phyloP scores from a whole-genome alignment of 2,329 filamentous ascomycete species.

The Parasarocladium wereldwijsianum region DNA sequence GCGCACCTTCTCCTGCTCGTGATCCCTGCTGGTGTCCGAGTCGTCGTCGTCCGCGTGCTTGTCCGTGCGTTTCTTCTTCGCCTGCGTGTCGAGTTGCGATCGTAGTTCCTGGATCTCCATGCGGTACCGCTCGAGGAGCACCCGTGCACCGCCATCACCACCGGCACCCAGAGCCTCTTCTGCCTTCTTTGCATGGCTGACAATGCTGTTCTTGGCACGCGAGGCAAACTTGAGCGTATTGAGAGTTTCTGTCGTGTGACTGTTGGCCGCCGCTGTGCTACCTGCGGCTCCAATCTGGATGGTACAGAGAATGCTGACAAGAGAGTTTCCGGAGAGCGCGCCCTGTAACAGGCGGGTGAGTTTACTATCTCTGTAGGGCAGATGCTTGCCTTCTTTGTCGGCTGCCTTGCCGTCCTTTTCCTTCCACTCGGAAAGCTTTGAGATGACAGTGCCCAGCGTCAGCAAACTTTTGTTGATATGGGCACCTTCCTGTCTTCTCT shows the following conservation, averaged over 20 bases:
- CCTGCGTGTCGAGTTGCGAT: constrained; percentile 69
- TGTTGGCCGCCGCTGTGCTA: constrained; percentile 54
- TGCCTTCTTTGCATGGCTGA: constrained; percentile 90
- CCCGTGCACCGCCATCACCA: constrained; percentile 73
- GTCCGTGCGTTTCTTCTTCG: constrained; percentile 48
- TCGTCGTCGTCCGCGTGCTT: constrained; percentile 23
- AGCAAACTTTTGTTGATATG: constrained; percentile 98
- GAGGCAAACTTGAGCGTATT: constrained; percentile 97
- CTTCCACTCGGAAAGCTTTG: constrained; percentile 77
- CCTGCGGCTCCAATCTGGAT: constrained; percentile 76
- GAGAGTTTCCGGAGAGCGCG: constrained; percentile 79
- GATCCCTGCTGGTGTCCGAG: constrained; percentile 41
- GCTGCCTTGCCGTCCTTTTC: constrained; percentile 59
- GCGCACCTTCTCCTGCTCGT: constrained; percentile 56
- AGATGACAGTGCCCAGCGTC: constrained; percentile 89
- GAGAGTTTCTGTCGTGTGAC: constrained; percentile 73
- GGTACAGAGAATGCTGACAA: constrained; percentile 95
- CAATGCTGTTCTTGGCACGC: constrained; percentile 92
- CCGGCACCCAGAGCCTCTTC: constrained; percentile 72
- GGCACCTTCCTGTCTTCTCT: constrained; percentile 82
- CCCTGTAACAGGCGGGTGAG: constrained; percentile 85
- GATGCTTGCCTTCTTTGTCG: constrained; percentile 79
- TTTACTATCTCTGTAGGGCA: constrained; percentile 96
- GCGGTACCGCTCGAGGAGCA: constrained; percentile 81
- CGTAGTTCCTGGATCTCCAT: constrained; percentile 80